These are phyloP conservation scores for Tuber aestivum DNA, from an alignment of 495 filamentous ascomycete genomes.

Conservation along the genomic window DNA sequence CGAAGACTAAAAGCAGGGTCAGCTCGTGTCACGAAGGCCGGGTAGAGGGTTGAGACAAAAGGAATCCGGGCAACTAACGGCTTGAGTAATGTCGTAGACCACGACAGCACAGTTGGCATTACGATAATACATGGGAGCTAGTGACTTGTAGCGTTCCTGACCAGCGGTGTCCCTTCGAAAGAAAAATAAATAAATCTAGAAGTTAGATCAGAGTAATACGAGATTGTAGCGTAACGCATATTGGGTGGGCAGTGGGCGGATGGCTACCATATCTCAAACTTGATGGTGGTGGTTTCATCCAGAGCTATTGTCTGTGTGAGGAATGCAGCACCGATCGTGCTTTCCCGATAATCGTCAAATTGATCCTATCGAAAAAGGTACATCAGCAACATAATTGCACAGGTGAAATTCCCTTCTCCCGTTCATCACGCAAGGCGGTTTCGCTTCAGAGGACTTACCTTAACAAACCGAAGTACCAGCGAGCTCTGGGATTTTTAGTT, in stretches of 20 bases:
- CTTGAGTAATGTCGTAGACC: slow-evolving; percentile 98
- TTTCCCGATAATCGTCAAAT: slow-evolving; percentile 99
- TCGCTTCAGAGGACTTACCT: slow-evolving; percentile 54
- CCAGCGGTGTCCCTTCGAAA: slow-evolving; percentile 73
- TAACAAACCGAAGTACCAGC: slow-evolving; percentile 93
- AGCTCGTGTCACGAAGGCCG: slow-evolving; percentile 9
- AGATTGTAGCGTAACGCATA: slow-evolving; percentile 3
- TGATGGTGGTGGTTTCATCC: slow-evolving; percentile 95
- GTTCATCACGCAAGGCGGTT: not conserved
- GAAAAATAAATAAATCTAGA: not conserved
- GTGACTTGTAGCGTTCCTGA: slow-evolving; percentile 95
- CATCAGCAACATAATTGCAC: slow-evolving; percentile 18
- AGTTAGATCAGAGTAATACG: slow-evolving; percentile 15
- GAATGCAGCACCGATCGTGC: slow-evolving; percentile 97
- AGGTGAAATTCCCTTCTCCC: not conserved
- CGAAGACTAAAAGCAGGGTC: slow-evolving; percentile 58
- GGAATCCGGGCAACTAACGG: slow-evolving; percentile 55
- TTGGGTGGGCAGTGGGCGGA: not conserved
- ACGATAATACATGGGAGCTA: slow-evolving; percentile 98
- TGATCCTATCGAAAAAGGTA: slow-evolving; percentile 62
- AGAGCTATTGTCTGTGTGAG: slow-evolving; percentile 96
- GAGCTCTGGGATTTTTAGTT: slow-evolving; percentile 66
- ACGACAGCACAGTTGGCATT: slow-evolving; percentile 99
- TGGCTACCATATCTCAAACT: slow-evolving; percentile 92
- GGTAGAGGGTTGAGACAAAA: not conserved